phyloP scores from a whole-genome alignment of 805 yeast species.

The Starmerella khaoyaiensis region DNA sequence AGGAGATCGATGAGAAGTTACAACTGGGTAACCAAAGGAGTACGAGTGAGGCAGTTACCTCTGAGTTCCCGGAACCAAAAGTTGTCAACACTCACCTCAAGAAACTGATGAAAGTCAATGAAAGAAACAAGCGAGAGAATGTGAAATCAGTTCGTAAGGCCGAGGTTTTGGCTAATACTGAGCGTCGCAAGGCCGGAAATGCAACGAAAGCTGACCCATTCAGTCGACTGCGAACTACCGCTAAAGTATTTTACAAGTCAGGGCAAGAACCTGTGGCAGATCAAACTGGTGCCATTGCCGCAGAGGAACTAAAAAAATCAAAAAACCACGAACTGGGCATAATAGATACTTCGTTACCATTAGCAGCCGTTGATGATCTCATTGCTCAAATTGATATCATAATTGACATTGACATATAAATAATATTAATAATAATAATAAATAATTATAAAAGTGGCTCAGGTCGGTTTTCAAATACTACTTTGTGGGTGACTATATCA shows the following conservation, averaged over 20 bases:
- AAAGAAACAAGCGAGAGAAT: constrained; percentile 74
- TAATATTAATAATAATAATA: constrained; percentile 28
- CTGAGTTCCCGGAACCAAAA: background rate
- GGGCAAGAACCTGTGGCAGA: constrained; percentile 24
- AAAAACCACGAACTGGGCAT: constrained; percentile 4
- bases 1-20: constrained; percentile 27
- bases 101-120: constrained; percentile 39
- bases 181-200: constrained; percentile 33
- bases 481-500: constrained; percentile 16
- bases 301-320: constrained; percentile 5
- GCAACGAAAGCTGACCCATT: constrained; percentile 53
- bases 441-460: constrained; percentile 20
- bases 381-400: constrained; percentile 30
- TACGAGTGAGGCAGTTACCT: background rate
- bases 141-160: constrained; percentile 66
- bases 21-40: constrained; percentile 6
- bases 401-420: constrained; percentile 27
- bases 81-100: constrained; percentile 3
- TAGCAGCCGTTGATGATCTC: constrained; percentile 28
- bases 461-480: constrained; percentile 18
- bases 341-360: constrained; percentile 13
- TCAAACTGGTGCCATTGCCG: constrained; percentile 7
- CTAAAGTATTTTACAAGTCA: constrained; percentile 57
- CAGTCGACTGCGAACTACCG: constrained; percentile 74
- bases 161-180: constrained; percentile 50